These are phyloP conservation scores for Neonectria magnoliae DNA, from an alignment of 2,329 filamentous ascomycete species.

Conservation along the genomic window DNA sequence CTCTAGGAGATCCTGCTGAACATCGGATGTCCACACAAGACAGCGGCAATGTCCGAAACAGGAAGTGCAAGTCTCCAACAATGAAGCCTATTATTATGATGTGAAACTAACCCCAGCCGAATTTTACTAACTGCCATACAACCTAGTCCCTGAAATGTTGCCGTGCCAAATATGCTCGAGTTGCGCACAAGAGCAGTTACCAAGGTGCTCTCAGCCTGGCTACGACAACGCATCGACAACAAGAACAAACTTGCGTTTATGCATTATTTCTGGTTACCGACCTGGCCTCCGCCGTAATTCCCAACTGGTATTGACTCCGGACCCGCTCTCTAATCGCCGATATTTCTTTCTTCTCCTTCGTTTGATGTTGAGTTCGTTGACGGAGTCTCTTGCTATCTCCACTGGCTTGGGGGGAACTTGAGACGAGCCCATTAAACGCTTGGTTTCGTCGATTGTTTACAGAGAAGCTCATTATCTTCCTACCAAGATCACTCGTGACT, in stretches of 20 bases:
- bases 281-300: background rate
- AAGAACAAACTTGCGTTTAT: conserved; percentile 23
- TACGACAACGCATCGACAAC: conserved; percentile 1
- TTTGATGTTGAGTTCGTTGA: background rate
- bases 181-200: conserved; percentile 16
- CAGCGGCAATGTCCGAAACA: conserved; percentile 33
- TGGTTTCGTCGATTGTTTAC: background rate
- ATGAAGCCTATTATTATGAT: conserved; percentile 1
- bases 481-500: background rate
- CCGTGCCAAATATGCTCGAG: conserved; percentile 10
- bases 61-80: conserved; percentile 31
- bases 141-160: conserved; percentile 21
- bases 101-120: conserved; percentile 15
- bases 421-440: background rate
- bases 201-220: conserved; percentile 12
- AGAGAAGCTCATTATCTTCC: background rate
- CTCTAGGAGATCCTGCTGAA: background rate
- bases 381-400: background rate
- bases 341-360: conserved; percentile 9
- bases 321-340: conserved; percentile 19
- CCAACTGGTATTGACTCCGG: too few species aligned
- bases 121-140: conserved; percentile 15
- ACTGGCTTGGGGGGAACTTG: background rate
- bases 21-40: conserved; percentile 24
- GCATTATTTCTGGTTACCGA: conserved; percentile 28